Evolutionary conservation across 148 eudicot genomes (phyloP), one percentile per base, ranked within the genome.

Genomic region (Limonium bicolor): DNA sequence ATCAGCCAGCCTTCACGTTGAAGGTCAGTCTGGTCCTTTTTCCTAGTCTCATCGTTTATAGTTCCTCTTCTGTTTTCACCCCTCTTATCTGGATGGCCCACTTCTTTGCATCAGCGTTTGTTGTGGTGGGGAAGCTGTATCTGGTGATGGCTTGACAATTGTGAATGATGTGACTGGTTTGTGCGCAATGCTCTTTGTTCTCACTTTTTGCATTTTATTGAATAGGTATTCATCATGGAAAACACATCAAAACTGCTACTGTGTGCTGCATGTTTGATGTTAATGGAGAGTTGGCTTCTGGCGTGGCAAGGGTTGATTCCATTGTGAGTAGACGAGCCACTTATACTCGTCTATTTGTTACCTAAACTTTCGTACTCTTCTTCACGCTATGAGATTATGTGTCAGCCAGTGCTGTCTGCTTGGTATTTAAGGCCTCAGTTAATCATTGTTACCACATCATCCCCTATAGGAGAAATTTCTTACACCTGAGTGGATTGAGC

Each of bases 271-370:
- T 90, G 56, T 90, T 85, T 61, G 94, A 85, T 63, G 49, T 41
- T 31, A 58, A 67, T 51, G 99, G 99, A 49, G 95, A 90, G 61
- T 41, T 81, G 70, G 77, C 66, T 40, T 82, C 88, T 36, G 99
- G 62, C 48, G 79, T 90, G 55, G 99, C 99, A 34, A 75, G 80
- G 51, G 95, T 85, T 18, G 82, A 85, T 49, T 58, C 88, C 30
- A 55, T 90, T 63, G 99, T 90, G 66, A 67, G 95, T 75, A 37
- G 14, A 27, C 36, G 5, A 22, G 44, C 22, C 38, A 39, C n/a
- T 38, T 25, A 10, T 8, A 7, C 26, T 43, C 7, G n/a, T 17
- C 26, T 21, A 2, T 4, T 14, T 8, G 6, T 4, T 3, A 4
- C 15, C 26, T 11, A 21, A 5, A 11, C 2, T 13, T 13, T 15